Conservation (phyloP, 345 rosid species). For the Eucalyptus erythrocorys region DNA sequence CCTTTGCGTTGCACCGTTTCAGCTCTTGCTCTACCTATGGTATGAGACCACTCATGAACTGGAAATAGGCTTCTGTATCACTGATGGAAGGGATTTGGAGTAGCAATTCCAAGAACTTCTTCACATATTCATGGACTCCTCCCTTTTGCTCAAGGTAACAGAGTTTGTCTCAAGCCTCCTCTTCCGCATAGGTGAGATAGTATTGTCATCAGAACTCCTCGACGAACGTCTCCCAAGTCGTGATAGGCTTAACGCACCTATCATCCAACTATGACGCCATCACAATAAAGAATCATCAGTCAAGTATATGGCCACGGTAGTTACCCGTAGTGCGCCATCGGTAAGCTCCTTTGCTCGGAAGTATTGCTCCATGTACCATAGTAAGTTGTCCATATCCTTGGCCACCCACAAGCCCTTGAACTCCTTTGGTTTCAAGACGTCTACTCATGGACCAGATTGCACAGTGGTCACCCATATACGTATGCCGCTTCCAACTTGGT, state of each 20-base stretch:
- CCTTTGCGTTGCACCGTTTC: neutral
- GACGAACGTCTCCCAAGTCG: accelerated
- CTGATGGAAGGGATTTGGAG: neutral
- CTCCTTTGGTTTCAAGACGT: too few species aligned
- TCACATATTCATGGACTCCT: neutral
- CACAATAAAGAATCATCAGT: neutral
- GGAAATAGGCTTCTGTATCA: neutral
- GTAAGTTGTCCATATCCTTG: too few species aligned
- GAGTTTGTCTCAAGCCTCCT: neutral
- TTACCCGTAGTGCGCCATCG: neutral
- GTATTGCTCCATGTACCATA: neutral
- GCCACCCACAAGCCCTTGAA: too few species aligned
- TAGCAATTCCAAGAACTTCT: neutral
- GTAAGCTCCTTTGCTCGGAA: neutral
- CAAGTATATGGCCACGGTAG: neutral
- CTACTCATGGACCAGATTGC: too few species aligned
- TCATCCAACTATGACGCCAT: neutral
- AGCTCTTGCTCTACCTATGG: neutral
- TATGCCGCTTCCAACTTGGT: too few species aligned
- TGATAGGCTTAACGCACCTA: neutral
- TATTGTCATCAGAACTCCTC: neutral
- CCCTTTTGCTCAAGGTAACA: neutral
- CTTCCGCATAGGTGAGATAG: neutral
- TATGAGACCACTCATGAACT: neutral
- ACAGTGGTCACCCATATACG: too few species aligned